These are phyloP conservation scores for Cadophora gregata DNA, from an alignment of 2,329 filamentous ascomycete genomes.

Conservation along the genomic window DNA sequence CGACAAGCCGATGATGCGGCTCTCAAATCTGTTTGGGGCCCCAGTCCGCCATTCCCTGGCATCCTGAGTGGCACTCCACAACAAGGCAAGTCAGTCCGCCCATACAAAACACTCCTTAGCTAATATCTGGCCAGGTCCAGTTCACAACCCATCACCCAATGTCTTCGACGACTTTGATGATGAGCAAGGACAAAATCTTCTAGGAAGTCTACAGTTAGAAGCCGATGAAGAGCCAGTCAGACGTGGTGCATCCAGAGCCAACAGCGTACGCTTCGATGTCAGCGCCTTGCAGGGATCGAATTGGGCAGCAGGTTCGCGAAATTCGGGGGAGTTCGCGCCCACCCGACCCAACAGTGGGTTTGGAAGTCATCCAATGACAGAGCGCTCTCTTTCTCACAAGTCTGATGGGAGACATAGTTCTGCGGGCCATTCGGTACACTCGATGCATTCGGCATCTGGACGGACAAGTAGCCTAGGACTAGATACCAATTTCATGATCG, in stretches of 20 bases:
- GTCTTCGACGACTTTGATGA: conserved; percentile 88
- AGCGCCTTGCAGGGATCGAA: conserved; percentile 87
- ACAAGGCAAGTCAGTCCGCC: conserved; percentile 69
- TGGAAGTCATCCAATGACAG: conserved; percentile 80
- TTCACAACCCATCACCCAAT: conserved; percentile 80
- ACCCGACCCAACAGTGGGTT: conserved; percentile 80
- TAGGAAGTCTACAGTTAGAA: conserved; percentile 84
- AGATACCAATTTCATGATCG: conserved; percentile 72
- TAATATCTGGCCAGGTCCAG: conserved; percentile 63
- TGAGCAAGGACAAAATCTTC: conserved; percentile 79
- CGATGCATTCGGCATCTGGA: conserved; percentile 74
- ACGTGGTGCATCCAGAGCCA: conserved; percentile 88
- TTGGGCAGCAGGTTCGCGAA: conserved; percentile 82
- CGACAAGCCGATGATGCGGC: conserved; percentile 71
- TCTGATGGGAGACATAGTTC: conserved; percentile 96
- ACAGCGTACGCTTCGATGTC: conserved; percentile 97
- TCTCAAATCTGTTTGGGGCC: conserved; percentile 88
- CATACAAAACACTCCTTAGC: not conserved
- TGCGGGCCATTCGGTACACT: conserved; percentile 79
- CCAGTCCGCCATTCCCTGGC: conserved; percentile 89
- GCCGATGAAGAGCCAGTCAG: conserved; percentile 85
- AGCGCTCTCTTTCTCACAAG: conserved; percentile 91
- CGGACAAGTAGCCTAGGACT: conserved; percentile 88
- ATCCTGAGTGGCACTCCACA: conserved; percentile 83
- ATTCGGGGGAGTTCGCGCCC: conserved; percentile 82